phyloP scores from a whole-genome alignment of 2,329 filamentous ascomycete species.

The Claviceps fusiformis region DNA sequence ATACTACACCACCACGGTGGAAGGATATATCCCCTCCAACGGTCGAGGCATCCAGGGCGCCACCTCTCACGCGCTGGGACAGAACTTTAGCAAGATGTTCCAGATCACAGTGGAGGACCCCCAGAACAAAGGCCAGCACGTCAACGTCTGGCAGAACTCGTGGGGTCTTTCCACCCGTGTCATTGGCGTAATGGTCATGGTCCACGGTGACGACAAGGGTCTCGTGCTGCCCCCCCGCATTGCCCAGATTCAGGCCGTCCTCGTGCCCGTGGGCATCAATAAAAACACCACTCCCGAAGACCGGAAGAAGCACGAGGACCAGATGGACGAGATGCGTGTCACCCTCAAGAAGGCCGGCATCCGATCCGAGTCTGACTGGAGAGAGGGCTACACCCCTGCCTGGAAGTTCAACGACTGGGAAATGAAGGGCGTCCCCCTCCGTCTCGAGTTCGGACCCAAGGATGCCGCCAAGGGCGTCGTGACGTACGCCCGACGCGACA shows the following conservation, averaged over 20 bases:
- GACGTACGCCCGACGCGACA: conserved; percentile 76
- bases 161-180: conserved; percentile 97
- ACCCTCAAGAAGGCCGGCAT: conserved; percentile 61
- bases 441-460: conserved; percentile 91
- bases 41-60: conserved; percentile 93
- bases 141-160: conserved; percentile 96
- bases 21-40: conserved; percentile 92
- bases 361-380: conserved; percentile 66
- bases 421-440: conserved; percentile 84
- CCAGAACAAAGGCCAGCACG: conserved; percentile 59
- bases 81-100: conserved; percentile 99
- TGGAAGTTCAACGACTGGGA: conserved; percentile 99
- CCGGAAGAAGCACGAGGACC: conserved; percentile 58
- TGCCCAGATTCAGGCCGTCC: conserved; percentile 69
- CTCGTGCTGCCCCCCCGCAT: conserved; percentile 86
- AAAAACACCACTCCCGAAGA: conserved; percentile 76
- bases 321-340: conserved; percentile 57
- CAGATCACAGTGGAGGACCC: conserved; percentile 96
- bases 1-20: conserved; percentile 91
- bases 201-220: conserved; percentile 91
- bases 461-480: conserved; percentile 78
- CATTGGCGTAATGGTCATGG: conserved; percentile 98
- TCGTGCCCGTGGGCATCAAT: conserved; percentile 87
- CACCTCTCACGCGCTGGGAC: conserved; percentile 86
- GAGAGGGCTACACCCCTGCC: conserved; percentile 84